Evolutionary conservation across 2,329 filamentous ascomycete genomes (phyloP).

Genomic region (Aspergillus pseudoterreus): DNA sequence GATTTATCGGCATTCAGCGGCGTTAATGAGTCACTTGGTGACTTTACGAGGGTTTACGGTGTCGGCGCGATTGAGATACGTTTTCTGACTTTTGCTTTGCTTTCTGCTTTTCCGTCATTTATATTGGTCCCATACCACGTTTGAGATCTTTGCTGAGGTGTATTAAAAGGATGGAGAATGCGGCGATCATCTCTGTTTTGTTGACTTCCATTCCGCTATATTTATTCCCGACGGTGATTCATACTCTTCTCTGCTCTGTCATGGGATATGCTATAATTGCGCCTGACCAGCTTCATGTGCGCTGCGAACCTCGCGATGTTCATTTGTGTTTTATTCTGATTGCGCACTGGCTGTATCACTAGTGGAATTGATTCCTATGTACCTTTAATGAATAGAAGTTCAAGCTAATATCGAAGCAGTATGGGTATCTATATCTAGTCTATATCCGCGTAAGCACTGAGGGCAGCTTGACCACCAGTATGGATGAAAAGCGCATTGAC

Average conservation of each 20-base stretch:
- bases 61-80: constrained; percentile 11
- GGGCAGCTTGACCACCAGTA: constrained; percentile 33
- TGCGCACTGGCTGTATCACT: constrained; percentile 24
- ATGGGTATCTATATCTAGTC: constrained; percentile 1
- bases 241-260: background rate
- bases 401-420: background rate
- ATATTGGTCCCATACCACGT: constrained; percentile 8
- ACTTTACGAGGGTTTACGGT: constrained; percentile 14
- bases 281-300: background rate
- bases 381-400: constrained; percentile 13
- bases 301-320: background rate
- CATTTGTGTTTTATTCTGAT: constrained; percentile 13
- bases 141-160: constrained; percentile 8
- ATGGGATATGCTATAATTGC: background rate
- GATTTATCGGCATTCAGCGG: constrained; percentile 8
- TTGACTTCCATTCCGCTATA: constrained; percentile 8
- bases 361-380: constrained; percentile 21
- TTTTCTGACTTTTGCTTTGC: constrained; percentile 5
- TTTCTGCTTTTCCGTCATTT: constrained; percentile 10
- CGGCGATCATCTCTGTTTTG: background rate
- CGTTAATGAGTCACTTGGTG: constrained; percentile 8
- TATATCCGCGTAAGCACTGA: constrained; percentile 29
- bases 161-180: background rate
- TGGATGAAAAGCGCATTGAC: constrained; percentile 36
- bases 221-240: constrained; percentile 8